phyloP scores from a whole-genome alignment of 1,284 basidiomycete species.

The Cryptococcus sp. region DNA sequence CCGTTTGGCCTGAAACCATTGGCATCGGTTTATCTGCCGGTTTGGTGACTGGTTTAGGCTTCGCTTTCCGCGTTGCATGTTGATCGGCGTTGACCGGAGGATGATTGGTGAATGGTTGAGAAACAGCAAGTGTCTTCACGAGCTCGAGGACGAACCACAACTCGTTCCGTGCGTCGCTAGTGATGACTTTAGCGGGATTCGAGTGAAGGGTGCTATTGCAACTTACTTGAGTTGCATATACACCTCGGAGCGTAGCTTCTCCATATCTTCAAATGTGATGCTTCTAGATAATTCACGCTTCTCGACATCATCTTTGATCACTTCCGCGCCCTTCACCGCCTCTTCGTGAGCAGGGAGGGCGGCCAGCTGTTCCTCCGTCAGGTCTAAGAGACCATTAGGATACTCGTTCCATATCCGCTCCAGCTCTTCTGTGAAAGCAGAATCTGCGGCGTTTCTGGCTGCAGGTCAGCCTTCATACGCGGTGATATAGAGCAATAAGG shows the following conservation, averaged over 20 bases:
- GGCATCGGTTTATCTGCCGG: slow-evolving; percentile 3
- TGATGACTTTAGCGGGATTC: not conserved
- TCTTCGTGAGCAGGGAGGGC: slow-evolving; percentile 18
- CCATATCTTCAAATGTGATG: slow-evolving; percentile 44
- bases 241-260: slow-evolving; percentile 36
- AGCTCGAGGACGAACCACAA: slow-evolving; percentile 49
- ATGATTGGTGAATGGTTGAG: slow-evolving; percentile 26
- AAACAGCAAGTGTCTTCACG: slow-evolving; percentile 38
- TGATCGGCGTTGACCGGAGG: slow-evolving; percentile 33
- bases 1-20: slow-evolving; percentile 4
- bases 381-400: slow-evolving; percentile 41
- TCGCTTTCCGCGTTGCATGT: slow-evolving; percentile 6
- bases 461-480: slow-evolving; percentile 14
- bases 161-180: slow-evolving; percentile 46
- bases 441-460: slow-evolving; percentile 10
- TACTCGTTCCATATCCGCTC: slow-evolving; percentile 48
- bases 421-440: slow-evolving; percentile 29
- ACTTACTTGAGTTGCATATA: slow-evolving; percentile 42
- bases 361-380: slow-evolving; percentile 33
- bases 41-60: slow-evolving; percentile 5
- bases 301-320: slow-evolving; percentile 7
- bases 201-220: not conserved
- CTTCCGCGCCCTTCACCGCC: slow-evolving; percentile 13
- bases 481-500: slow-evolving; percentile 1
- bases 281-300: slow-evolving; percentile 21